Conservation (phyloP, 345 rosid genomes). For the Punica granatum region DNA sequence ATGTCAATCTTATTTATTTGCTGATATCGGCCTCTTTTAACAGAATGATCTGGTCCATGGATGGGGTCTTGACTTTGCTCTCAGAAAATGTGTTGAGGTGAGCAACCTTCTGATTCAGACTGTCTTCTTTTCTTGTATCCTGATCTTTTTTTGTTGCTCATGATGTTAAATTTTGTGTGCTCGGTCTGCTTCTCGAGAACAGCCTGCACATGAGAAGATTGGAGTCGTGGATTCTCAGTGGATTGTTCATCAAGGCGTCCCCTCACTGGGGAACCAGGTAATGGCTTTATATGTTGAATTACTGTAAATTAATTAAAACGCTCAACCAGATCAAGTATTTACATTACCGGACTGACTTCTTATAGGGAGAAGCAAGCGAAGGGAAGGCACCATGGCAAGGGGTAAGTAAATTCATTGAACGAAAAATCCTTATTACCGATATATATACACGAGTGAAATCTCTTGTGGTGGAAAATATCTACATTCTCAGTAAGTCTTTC, state of each 20-base stretch:
- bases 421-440: not conserved
- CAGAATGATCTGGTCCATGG: slow-evolving; percentile 99
- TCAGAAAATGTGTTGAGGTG: slow-evolving; percentile 87
- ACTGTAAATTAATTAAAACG: not conserved
- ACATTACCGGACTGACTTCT: not conserved
- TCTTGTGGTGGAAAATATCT: not conserved
- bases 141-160: not conserved
- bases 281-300: not conserved
- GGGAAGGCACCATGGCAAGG: slow-evolving; percentile 93
- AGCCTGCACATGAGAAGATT: slow-evolving; percentile 98
- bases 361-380: slow-evolving; percentile 51
- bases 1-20: not conserved
- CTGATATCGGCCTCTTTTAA: slow-evolving; percentile 10
- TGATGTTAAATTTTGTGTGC: not conserved
- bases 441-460: not conserved
- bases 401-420: slow-evolving; percentile 32
- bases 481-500: not conserved
- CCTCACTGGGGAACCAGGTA: slow-evolving; percentile 92
- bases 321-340: not conserved
- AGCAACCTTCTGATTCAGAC: slow-evolving; percentile 3
- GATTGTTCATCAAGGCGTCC: slow-evolving; percentile 84
- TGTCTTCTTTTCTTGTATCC: not conserved
- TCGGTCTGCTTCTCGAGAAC: slow-evolving; percentile 8
- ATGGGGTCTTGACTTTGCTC: slow-evolving; percentile 99
- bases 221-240: slow-evolving; percentile 98